Evolutionary conservation across 179 eudicot species (phyloP).

Genomic region (Patellifolia procumbens): DNA sequence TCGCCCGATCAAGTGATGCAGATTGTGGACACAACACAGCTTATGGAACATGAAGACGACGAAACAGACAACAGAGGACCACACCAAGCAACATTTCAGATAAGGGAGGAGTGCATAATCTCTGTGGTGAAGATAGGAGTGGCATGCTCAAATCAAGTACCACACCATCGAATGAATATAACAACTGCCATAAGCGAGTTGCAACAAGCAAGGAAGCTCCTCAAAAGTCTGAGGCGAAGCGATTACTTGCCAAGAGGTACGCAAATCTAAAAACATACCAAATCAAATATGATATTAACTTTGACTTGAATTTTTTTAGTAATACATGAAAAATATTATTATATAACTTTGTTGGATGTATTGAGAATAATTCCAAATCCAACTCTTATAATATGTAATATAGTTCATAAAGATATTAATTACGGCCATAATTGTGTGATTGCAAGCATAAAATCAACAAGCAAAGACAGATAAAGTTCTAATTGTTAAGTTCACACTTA

Average conservation of each 20-base stretch:
- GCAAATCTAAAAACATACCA: background rate
- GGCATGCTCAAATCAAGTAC: constrained; percentile 20
- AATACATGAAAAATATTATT: too few species aligned
- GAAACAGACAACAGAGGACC: background rate
- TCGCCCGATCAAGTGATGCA: constrained; percentile 4
- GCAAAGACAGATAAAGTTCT: too few species aligned
- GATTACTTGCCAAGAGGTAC: background rate
- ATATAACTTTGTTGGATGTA: too few species aligned
- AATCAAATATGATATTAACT: background rate
- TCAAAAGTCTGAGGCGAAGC: background rate
- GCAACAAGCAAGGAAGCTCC: constrained; percentile 5
- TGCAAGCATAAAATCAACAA: too few species aligned
- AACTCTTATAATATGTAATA: too few species aligned
- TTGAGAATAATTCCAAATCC: too few species aligned
- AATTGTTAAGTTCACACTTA: too few species aligned
- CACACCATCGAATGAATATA: constrained; percentile 14
- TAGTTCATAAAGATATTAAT: too few species aligned
- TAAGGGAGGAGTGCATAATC: constrained; percentile 3
- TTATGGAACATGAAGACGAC: background rate
- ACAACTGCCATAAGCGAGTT: constrained; percentile 9
- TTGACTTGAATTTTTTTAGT: too few species aligned
- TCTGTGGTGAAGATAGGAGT: constrained; percentile 20
- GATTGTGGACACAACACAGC: constrained; percentile 4
- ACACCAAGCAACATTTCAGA: background rate
- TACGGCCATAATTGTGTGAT: too few species aligned